Evolutionary conservation across 495 filamentous ascomycete species (phyloP), one percentile per base, ranked within the genome.

Genomic region (Xylaria sp.): DNA sequence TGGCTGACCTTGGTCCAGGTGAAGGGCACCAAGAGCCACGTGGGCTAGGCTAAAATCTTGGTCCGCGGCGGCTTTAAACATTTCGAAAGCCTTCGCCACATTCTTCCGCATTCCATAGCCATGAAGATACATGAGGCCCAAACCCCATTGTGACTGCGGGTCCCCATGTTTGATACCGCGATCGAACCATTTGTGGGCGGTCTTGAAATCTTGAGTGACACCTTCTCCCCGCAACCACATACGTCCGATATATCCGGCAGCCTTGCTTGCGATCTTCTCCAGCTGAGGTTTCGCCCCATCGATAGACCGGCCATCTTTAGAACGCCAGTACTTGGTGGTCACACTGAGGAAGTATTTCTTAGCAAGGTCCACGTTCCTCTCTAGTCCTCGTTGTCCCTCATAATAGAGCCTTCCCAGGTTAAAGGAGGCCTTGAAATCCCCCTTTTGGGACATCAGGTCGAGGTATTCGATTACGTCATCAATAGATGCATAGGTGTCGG

Each of bases 181-280:
- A 59, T 89, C 88, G 79, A 99, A 97, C 97, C 97, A 99, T 35
- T 86, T 89, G 69, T 87, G 80, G 2, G 96, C 96, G 61, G 88
- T 90, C 37, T 87, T 85, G 71, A 88, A 94, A 80, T 88, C 92
- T 76, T 97, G 94, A 61, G 90, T 85, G 59, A 94, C 91, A 6
- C 95, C 95, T 78, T 98, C 96, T 17, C 95, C 96, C 15, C 96
- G 92, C 61, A 98, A 80, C 78, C 93, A 95, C 93, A 98, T 99
- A 53, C 93, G 84, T 0, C 96, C 96, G 61, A 99, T 88, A 79
- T 93, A 95, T 9, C 95, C 96, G 21, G 96, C 95, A 1, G 94
- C 91, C 82, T 94, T 97, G 9, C 92, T 89, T 0, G 97, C 95
- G 37, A 92, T 83, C 77, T 93, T 97, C 69, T 97, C 95, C 26